Evolutionary conservation across 495 filamentous ascomycete genomes (phyloP), one percentile per base, ranked within the genome.

Genomic region (Aspergillus kassunensis): DNA sequence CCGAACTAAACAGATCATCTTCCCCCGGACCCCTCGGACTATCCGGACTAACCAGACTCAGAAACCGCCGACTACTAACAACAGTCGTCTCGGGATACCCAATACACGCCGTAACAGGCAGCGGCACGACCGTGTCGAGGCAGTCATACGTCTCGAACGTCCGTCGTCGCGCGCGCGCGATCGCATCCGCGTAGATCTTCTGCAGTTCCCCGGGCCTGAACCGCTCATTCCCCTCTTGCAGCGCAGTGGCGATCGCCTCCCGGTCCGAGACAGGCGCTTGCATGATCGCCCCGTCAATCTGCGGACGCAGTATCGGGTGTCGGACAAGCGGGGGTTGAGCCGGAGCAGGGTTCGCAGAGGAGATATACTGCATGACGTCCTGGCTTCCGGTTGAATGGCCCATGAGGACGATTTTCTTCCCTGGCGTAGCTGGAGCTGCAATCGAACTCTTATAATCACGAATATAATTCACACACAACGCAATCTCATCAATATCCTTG

Each of bases 1-100:
- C 88, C 15, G 86, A 87, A 44, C 84, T 88, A 69, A 96, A 97
- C 55, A 86, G 85, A 65, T 97, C 92, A 64, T 97, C 91, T 39
- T 87, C 87, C 7, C 87, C 86, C 1, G 71, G 75, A 21, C 66
- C 48, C 62, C 80, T 56, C 29, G 77, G 64, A 36, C 65, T 67
- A 20, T 74, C 75, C 0, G 75, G 73, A 41, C 76, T 82, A 2
- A 76, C 77, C 13, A 96, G 71, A 51, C 81, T 80, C 21, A 83
- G 60, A 76, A 46, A 35, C 19, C 49, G 49, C 18, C 49, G 49
- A 43, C 49, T 51, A 15, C 37, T 35, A 1, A 51, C 16, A 8
- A 29, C 31, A 10, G 49, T 51, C 20, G 39, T 16, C 27, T 20
- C 15, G 12, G 49, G 27, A 39, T 34, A 51, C 6, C 41, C 39